Base-by-base conservation (phyloP, 805 yeast species). In the Barnettozyma sp. region DNA sequence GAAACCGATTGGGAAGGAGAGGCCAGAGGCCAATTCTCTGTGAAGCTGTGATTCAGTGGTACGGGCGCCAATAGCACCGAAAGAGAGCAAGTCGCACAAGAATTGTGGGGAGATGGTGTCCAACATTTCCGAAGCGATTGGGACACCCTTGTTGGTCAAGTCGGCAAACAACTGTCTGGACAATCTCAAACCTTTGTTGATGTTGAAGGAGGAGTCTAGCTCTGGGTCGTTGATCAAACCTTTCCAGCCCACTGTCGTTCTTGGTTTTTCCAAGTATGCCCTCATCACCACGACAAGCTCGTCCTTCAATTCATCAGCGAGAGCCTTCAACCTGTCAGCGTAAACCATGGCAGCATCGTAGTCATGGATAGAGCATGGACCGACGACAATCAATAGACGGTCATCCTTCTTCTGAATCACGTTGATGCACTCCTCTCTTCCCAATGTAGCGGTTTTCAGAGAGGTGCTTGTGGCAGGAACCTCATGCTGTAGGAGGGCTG, bases 181-280 rank as follows among this genome's bases (percentile, higher is more conserved):
- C 26, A 84, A 73, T 52, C 86, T 76, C 46, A 90, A 71, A 54
- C 98, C 98, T 65, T 86, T 85, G 74, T 90, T 90, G 60, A 90
- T 92, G 60, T 90, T 82, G 76, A 82, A 92, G 33, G 96, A 70
- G 55, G 83, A 82, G 63, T 90, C 85, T 42, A 90, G 76, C 55
- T 90, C 95, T 31, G 98, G 98, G 63, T 90, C 98, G 62, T 90
- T 90, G 59, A 90, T 87, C 54, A 90, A 70, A 53, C 98, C 98
- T 65, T 90, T 90, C 98, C 98, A 90, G 46, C 98, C 98, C 37
- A 90, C 97, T 17, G 97, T 90, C 45, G 98, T 90, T 70, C 98
- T 82, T 54, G 98, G 98, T 65, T 90, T 90, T 66, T 90, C 98
- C 49, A 90, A 71, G 72, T 90, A 90, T 6, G 97, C 97, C 68